These are phyloP conservation scores for Vachellia pachyceras DNA, from an alignment of 306 rosid genomes.

Conservation along the genomic window DNA sequence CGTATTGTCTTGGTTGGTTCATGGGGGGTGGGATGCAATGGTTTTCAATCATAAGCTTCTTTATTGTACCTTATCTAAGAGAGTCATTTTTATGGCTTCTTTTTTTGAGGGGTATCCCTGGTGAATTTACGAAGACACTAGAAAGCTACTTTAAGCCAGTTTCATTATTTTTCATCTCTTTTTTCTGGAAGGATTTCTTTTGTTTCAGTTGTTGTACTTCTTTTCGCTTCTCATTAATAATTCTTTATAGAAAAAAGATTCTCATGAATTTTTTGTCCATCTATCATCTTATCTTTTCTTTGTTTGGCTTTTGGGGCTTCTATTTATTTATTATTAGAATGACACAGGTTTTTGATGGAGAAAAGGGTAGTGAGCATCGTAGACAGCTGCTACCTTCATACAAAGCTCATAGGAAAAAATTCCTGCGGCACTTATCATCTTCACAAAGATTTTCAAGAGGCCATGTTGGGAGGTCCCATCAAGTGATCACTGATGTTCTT, in stretches of 20 bases:
- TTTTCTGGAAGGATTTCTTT: too few relatives aligned
- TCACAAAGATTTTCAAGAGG: constrained; percentile 51
- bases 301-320: neutral
- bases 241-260: neutral
- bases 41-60: neutral
- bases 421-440: constrained; percentile 45
- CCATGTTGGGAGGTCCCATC: constrained; percentile 61
- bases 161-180: too few relatives aligned
- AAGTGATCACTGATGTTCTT: constrained; percentile 55
- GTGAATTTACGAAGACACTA: neutral
- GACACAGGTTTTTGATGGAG: constrained; percentile 82
- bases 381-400: constrained; percentile 80
- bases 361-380: constrained; percentile 73
- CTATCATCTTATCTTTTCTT: neutral
- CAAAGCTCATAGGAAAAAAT: constrained; percentile 72
- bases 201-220: too few relatives aligned
- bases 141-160: too few relatives aligned
- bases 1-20: neutral
- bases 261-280: neutral
- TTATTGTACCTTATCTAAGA: neutral
- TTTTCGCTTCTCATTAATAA: too few relatives aligned
- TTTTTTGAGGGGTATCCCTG: neutral
- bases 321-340: constrained; percentile 15
- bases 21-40: neutral
- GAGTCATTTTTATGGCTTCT: neutral